Base-by-base conservation (phyloP, 1,139 yeast genomes). In the Blastobotrys arbuscula region DNA sequence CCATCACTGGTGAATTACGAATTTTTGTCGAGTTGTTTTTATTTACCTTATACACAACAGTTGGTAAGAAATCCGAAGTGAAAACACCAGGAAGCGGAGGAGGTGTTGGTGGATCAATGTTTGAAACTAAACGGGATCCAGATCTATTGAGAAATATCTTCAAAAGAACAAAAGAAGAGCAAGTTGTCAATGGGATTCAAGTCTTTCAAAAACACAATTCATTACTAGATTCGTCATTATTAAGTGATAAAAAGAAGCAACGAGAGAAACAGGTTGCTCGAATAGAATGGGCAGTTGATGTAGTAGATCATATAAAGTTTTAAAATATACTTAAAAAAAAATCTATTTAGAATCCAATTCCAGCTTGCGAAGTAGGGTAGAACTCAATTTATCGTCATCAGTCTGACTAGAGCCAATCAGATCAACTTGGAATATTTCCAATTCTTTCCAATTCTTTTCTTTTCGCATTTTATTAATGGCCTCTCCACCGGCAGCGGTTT, bases 301-400 rank as follows among this genome's bases (percentile, higher is more conserved):
- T 44, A 7, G 43, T 39, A 23, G 16, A 28, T 15, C n/a, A 30
- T 24, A 31, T 30, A 4, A 12, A 12, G 18, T 33, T 15, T 33
- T 10, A 15, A 33, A 13, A 9, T 10, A 13, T 28, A 28, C 31
- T 10, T 28, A 28, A 28, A 28, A 28, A 28, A 10, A 13, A 9
- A 28, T 28, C 13, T 28, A 10, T 28, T 28, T 28, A 10, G 12
- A 28, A 9, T 59, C 62, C 38, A 67, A 45, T 34, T 66, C 69
- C 16, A 50, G 58, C 46, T 61, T 53, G 42, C 82, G 68, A 33
- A 76, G 59, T 39, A 72, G 72, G 0, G 98, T 92, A 48, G 96
- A 87, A 59, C 97, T 89, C 49, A 94, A 62, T 63, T 94, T 94
- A 30, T 83, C 86, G 39, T 75, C 72, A 76, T 84, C 84, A 38